Conservation (phyloP, 139 green algal genomes). For the Chlorella sp. region DNA sequence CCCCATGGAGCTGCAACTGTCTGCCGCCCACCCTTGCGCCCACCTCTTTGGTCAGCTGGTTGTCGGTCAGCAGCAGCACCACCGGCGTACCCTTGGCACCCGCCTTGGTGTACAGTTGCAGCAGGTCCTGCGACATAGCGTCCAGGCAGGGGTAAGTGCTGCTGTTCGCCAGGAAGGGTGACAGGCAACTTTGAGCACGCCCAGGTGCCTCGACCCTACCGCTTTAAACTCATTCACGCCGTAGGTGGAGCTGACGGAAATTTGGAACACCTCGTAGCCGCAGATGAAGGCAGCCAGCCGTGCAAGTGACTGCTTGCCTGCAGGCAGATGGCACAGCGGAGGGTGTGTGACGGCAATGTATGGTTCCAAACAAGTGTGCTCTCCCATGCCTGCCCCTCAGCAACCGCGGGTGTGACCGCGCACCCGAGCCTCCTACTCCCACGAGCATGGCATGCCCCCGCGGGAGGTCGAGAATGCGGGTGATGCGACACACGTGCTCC, state of each 20-base stretch:
- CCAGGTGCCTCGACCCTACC: neutral
- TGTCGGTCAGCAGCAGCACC: constrained; percentile 91
- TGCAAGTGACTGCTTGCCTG: constrained; percentile 41
- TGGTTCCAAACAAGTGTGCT: too few species aligned
- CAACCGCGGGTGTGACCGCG: constrained; percentile 39
- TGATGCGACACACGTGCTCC: constrained; percentile 83
- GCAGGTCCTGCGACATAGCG: constrained; percentile 70
- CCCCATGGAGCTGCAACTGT: too few species aligned
- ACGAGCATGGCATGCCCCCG: constrained; percentile 90
- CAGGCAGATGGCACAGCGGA: neutral
- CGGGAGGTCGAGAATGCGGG: constrained; percentile 81
- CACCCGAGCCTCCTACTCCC: constrained; percentile 81
- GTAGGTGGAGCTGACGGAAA: constrained; percentile 79
- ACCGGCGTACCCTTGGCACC: constrained; percentile 75
- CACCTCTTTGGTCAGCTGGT: constrained; percentile 48
- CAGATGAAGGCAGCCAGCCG: constrained; percentile 29
- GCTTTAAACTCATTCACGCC: constrained; percentile 84
- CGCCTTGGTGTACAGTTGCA: constrained; percentile 78
- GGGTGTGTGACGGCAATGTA: too few species aligned
- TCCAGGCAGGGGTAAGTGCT: too few species aligned
- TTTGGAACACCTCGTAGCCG: constrained; percentile 82
- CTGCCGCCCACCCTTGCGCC: too few species aligned
- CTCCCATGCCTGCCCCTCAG: too few species aligned
- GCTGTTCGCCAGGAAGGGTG: neutral
- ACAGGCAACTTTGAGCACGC: neutral